Base-by-base conservation (phyloP, 148 eudicot genomes). In the Oxyria digyna region DNA sequence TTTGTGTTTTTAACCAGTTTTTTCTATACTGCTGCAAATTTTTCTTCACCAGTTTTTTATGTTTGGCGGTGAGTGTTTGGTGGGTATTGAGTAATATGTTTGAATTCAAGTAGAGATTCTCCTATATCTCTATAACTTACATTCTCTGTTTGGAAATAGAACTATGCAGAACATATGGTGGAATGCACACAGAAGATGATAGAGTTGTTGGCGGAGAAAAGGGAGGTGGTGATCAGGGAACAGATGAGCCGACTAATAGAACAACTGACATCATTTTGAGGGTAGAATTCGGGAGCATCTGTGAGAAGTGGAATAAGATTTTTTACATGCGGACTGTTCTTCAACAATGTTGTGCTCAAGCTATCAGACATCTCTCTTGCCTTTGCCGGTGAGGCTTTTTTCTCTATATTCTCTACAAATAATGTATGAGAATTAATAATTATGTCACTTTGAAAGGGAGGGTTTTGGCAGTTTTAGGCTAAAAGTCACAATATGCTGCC, bases 191-290 rank as follows among this genome's bases (percentile, higher is more conserved):
- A 77, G 27, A 74, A 70, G 69, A 79, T 86, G 95, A 74, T 89
- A 48, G 63, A 78, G 29, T 84, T 85, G 33, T 76, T 93, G 1
- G 40, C 70, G 49, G 80, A 75, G 17, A 69, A 75, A 49, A 74
- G 62, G 0, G 96, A 89, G 82, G 77, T 93, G 23, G 98, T 89
- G 77, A 93, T 93, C n/a, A 95, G 96, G 6, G 82, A 81, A 68
- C 62, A 84, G 27, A 86, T 93, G 96, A 74, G 83, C 69, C 74
- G 69, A 1, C 80, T 89, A 42, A 87, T n/a, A n/a, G n/a, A n/a
- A n/a, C 95, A 0, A 96, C 96, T 0, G 96, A 93, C 54, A 89
- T 93, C 4, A 93, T 93, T 15, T 89, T 96, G 0, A 67, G 90
- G 68, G 85, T 94, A 7, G 96, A 86, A 73, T 93, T 93, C 62